Conservation (phyloP, 106 monocot species). For the Dioscorea alata region DNA sequence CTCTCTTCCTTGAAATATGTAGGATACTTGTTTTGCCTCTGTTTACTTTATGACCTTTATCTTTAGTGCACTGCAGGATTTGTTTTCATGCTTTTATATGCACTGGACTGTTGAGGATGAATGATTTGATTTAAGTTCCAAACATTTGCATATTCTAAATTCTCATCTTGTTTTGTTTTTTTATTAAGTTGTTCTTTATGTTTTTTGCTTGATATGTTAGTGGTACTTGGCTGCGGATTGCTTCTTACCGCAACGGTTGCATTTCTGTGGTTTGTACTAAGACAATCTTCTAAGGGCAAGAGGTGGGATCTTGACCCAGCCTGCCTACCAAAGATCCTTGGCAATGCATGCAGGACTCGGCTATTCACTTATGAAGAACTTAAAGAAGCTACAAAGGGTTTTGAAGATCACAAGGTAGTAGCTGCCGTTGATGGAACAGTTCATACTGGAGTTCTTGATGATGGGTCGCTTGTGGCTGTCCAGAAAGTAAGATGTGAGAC, state of each 20-base stretch:
- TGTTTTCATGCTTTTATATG: too few species aligned
- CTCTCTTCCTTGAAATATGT: too few species aligned
- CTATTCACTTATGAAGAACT: conserved; percentile 76
- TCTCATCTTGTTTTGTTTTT: background rate
- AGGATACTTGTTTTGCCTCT: background rate
- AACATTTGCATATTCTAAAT: too few species aligned
- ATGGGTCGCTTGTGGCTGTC: conserved; percentile 63
- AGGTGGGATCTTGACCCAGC: conserved; percentile 26
- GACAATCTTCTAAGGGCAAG: conserved; percentile 26
- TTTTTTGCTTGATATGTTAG: conserved; percentile 20
- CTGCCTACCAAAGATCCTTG: conserved; percentile 46
- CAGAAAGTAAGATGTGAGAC: conserved; percentile 53
- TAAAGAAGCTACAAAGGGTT: conserved; percentile 68
- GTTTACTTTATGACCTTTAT: background rate
- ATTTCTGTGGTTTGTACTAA: conserved; percentile 35
- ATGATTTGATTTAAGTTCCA: too few species aligned
- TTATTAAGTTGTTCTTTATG: background rate
- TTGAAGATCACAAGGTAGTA: conserved; percentile 39
- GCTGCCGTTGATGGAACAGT: conserved; percentile 33
- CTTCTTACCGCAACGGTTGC: conserved; percentile 28
- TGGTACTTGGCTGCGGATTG: conserved; percentile 41
- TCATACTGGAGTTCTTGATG: conserved; percentile 46
- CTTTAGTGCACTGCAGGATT: too few species aligned
- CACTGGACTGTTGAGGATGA: too few species aligned
- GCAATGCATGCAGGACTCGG: conserved; percentile 24